Conservation (phyloP, 1,139 yeast species). For the Debaryomyces subglobosus region DNA sequence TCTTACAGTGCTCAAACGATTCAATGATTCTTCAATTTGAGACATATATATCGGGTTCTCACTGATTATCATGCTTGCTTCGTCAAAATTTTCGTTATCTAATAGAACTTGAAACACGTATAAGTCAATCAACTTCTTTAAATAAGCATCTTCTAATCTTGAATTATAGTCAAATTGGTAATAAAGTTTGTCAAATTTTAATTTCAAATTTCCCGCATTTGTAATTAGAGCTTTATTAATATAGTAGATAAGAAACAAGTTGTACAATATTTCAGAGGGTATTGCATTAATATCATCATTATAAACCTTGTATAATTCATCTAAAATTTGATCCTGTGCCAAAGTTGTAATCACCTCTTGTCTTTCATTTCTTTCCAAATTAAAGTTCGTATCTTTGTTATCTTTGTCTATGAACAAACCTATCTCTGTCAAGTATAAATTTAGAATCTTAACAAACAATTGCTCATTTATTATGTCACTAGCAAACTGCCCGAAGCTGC, state of each 20-base stretch:
- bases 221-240: constrained; percentile 22
- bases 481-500: constrained; percentile 25
- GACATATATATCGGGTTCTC: constrained; percentile 22
- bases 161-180: constrained; percentile 10
- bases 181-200: constrained; percentile 15
- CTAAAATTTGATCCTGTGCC: constrained; percentile 24
- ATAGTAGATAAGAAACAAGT: constrained; percentile 33
- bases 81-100: constrained; percentile 27
- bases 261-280: constrained; percentile 40
- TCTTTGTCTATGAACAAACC: constrained; percentile 31
- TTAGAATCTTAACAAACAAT: constrained; percentile 37
- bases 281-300: constrained; percentile 22
- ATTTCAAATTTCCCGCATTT: constrained; percentile 2
- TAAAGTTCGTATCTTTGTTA: constrained; percentile 18
- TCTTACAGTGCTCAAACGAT: constrained; percentile 21
- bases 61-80: constrained; percentile 31
- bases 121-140: constrained; percentile 33
- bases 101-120: constrained; percentile 43
- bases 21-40: constrained; percentile 17
- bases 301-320: constrained; percentile 25
- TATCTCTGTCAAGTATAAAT: constrained; percentile 40
- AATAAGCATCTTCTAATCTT: constrained; percentile 20
- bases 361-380: constrained; percentile 20
- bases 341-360: constrained; percentile 20
- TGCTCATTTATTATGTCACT: constrained; percentile 31